Evolutionary conservation across 2,329 filamentous ascomycete species (phyloP), one percentile per base, ranked within the genome.

Genomic region (Albophoma yamanashiensis): DNA sequence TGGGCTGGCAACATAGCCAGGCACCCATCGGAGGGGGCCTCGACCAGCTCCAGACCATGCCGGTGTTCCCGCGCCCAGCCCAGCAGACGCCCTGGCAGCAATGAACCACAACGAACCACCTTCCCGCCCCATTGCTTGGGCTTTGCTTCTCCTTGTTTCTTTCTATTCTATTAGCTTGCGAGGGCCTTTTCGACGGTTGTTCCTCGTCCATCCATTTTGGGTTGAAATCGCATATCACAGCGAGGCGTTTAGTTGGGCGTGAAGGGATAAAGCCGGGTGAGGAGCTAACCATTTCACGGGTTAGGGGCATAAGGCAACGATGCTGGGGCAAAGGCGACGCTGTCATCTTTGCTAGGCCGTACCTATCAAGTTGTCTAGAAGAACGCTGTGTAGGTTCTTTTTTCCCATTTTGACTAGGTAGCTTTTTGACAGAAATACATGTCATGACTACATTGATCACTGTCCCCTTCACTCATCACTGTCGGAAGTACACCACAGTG

Each of bases 1-100:
- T 90, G 73, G 91, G 91, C 1, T 97, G 94, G 91, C 92, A 97
- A 72, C 82, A 88, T 64, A 84, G 84, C 62, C 86, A 88, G 65
- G 85, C 90, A 68, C 83, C 88, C 11, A 93, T 94, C 4, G 89
- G 96, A 64, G 91, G 92, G 4, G 88, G 86, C 9, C 70, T 94
- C 59, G 90, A 97, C 69, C 85, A 89, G 64, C 69, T 97, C 52
- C 82, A 87, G 40, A 96, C 92, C 0, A 80, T 91, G 36, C 88
- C 88, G 0, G 84, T 97, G 0, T 99, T 99, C 70, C 94, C 94
- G 12, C 81, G 93, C 60, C 91, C 91, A 1, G 85, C 79, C 9
- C 79, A 82, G 64, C 83, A 87, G 67, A 80, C 79, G 27, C 81
- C 82, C 2, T 87, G 84, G 84, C 83, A 86, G 70, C 77, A 81